phyloP scores from a whole-genome alignment of 768 basidiomycete species.

The Amanita jacksonii region DNA sequence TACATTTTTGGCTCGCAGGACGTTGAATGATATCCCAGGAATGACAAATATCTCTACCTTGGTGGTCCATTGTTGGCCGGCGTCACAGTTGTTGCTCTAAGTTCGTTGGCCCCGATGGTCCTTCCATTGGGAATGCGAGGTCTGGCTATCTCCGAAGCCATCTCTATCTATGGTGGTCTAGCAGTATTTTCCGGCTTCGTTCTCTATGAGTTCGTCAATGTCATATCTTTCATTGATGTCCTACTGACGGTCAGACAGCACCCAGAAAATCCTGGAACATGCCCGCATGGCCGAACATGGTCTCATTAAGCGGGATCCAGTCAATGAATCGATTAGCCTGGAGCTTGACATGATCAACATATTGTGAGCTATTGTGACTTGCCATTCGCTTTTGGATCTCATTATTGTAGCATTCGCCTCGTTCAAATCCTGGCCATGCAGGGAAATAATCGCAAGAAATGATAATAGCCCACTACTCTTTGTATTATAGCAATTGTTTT shows the following conservation, averaged over 20 bases:
- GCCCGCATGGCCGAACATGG: slow-evolving; percentile 68
- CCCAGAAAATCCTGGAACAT: slow-evolving; percentile 76
- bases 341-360: slow-evolving; percentile 89
- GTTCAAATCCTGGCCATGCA: slow-evolving; percentile 74
- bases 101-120: slow-evolving; percentile 81
- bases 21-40: slow-evolving; percentile 23
- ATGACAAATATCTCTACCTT: slow-evolving; percentile 77
- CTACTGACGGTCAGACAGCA: slow-evolving; percentile 31
- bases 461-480: slow-evolving; percentile 9
- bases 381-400: not conserved
- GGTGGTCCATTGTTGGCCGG: slow-evolving; percentile 86
- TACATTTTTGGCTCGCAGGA: not conserved
- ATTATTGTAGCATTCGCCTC: slow-evolving; percentile 53
- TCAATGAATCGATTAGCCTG: slow-evolving; percentile 69
- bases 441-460: slow-evolving; percentile 41
- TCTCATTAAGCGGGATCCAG: slow-evolving; percentile 55
- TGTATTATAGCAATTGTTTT: not conserved
- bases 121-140: slow-evolving; percentile 76
- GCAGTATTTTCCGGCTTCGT: slow-evolving; percentile 85
- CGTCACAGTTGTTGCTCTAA: slow-evolving; percentile 79
- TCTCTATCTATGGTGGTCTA: slow-evolving; percentile 81
- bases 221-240: not conserved
- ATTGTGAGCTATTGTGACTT: slow-evolving; percentile 39
- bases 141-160: slow-evolving; percentile 65
- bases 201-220: slow-evolving; percentile 61